Conservation (phyloP, 306 rosid species). For the Rosa chinensis region DNA sequence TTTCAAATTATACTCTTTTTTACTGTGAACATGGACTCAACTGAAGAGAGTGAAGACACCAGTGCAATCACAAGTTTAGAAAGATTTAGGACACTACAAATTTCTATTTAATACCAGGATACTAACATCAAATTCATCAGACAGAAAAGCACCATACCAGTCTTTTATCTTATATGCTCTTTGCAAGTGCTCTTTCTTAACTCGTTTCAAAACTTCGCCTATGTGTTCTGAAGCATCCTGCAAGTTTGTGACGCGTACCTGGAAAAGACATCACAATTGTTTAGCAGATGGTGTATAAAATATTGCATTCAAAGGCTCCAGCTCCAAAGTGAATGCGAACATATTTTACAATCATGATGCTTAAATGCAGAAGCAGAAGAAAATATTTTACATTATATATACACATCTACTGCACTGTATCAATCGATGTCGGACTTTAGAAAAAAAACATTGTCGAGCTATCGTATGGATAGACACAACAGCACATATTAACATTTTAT, state of each 20-base stretch:
- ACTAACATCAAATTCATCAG: background rate
- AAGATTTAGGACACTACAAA: background rate
- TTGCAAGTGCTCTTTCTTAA: constrained; percentile 75
- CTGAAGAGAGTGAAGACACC: background rate
- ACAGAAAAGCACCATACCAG: constrained; percentile 51
- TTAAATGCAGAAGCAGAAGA: background rate
- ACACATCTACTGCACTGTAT: background rate
- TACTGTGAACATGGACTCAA: background rate
- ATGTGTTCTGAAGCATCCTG: constrained; percentile 92
- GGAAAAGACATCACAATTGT: constrained; percentile 15
- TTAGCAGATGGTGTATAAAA: background rate
- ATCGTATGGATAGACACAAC: background rate
- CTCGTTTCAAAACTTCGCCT: constrained; percentile 94
- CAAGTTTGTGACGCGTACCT: constrained; percentile 97
- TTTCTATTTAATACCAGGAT: background rate
- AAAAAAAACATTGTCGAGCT: background rate
- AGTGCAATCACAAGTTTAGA: background rate
- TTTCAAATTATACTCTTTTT: background rate
- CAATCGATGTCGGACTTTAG: background rate
- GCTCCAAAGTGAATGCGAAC: background rate
- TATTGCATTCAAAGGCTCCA: background rate
- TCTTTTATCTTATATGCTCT: constrained; percentile 83
- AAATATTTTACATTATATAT: background rate
- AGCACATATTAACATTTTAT: background rate
- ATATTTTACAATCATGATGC: background rate